Percentiles rank a stretch among this genome's conserved stretches.
These are phyloP conservation scores for Xylaria sp. DNA, from an alignment of 2,329 filamentous ascomycete species.

Conservation along the genomic window DNA sequence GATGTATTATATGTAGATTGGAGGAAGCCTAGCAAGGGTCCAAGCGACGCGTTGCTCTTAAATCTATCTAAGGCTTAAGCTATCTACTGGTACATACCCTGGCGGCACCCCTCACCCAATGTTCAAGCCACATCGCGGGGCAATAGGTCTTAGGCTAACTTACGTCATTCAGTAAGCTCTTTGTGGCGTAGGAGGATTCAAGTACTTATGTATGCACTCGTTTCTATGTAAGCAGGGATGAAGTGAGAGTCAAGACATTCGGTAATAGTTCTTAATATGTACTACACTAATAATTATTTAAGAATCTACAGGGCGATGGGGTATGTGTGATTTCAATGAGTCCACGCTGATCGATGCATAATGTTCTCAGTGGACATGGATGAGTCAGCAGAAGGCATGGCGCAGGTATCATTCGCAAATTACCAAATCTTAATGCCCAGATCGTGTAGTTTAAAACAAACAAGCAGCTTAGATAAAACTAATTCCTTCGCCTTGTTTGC, in stretches of 20 bases:
- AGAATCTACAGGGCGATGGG: no score
- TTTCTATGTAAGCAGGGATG: background rate
- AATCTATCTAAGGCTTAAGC: slow-evolving; percentile 4
- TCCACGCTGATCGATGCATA: no score
- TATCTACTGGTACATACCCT: no score
- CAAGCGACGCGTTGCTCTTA: slow-evolving; percentile 19
- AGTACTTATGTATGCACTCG: background rate
- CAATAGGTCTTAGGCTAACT: background rate
- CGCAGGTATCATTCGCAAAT: no score
- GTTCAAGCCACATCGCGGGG: slow-evolving; percentile 36
- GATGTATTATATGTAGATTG: slow-evolving; percentile 16
- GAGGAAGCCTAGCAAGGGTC: slow-evolving; percentile 10
- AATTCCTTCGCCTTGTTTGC: slow-evolving; percentile 1
- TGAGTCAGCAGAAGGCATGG: no score
- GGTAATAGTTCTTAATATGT: no score
- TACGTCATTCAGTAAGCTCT: slow-evolving; percentile 30
- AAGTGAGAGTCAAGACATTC: no score
- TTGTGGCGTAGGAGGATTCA: slow-evolving; percentile 27
- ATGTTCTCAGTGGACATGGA: no score
- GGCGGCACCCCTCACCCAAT: slow-evolving; percentile 22
- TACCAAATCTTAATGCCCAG: background rate
- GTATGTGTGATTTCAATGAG: no score
- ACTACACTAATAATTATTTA: no score
- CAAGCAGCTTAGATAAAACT: slow-evolving; percentile 1
- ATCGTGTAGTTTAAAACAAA: background rate